These are phyloP conservation scores for Arxiozyma telluris DNA, from an alignment of 1,139 yeast species.

Conservation along the genomic window DNA sequence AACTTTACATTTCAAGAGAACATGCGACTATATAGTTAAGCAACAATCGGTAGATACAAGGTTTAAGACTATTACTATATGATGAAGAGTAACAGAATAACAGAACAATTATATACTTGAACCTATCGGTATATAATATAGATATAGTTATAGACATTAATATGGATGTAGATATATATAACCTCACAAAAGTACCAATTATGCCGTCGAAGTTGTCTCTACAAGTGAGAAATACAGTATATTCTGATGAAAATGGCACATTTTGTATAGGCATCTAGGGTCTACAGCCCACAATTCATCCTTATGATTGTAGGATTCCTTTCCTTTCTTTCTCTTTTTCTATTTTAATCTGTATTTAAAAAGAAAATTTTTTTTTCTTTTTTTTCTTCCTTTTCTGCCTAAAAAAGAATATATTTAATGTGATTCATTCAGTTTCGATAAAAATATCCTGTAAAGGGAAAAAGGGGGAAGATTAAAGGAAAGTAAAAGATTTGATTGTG, in stretches of 20 bases:
- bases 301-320: neutral
- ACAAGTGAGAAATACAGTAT: too few relatives aligned
- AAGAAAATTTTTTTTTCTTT: too few relatives aligned
- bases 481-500: too few relatives aligned
- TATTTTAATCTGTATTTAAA: too few relatives aligned
- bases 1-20: constrained; percentile 19
- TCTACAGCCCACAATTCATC: too few relatives aligned
- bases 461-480: neutral
- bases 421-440: neutral
- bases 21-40: constrained; percentile 17
- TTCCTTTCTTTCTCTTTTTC: neutral
- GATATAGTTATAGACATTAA: too few relatives aligned
- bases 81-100: neutral
- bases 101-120: neutral
- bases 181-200: too few relatives aligned
- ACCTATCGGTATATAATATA: neutral
- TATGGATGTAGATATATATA: neutral
- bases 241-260: too few relatives aligned
- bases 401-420: too few relatives aligned
- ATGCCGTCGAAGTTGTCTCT: too few relatives aligned
- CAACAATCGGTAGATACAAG: constrained; percentile 14
- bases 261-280: too few relatives aligned
- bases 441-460: neutral
- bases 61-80: constrained; percentile 10
- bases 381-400: too few relatives aligned